These are phyloP conservation scores for Sugiyamaella paludigena DNA, from an alignment of 1,139 yeast species.

Conservation along the genomic window DNA sequence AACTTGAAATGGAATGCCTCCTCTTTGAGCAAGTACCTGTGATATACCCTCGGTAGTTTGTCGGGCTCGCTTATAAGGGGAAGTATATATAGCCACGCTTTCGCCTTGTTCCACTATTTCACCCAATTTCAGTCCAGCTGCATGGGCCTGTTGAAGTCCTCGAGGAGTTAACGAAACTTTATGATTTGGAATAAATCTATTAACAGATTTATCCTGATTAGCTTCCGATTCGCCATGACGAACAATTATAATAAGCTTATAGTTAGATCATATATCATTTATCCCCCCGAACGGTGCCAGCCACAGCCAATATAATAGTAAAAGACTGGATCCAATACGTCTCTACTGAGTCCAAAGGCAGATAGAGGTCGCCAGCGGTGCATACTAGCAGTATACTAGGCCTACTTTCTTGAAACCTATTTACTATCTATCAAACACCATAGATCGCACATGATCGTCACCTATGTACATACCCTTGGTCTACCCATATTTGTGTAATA, in stretches of 20 bases:
- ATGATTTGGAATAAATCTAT: slow-evolving; percentile 75
- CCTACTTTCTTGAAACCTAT: background rate
- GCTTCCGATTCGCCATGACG: slow-evolving; percentile 94
- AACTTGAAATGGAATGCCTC: slow-evolving; percentile 47
- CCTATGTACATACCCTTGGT: slow-evolving; percentile 52
- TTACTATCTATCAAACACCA: background rate
- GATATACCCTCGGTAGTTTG: slow-evolving; percentile 73
- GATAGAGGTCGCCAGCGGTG: no score
- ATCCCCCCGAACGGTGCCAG: background rate
- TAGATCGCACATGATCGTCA: background rate
- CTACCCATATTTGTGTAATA: slow-evolving; percentile 45
- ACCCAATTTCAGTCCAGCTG: slow-evolving; percentile 62
- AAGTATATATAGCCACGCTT: slow-evolving; percentile 64
- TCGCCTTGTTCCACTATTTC: slow-evolving; percentile 52
- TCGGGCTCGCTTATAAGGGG: slow-evolving; percentile 79
- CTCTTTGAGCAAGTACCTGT: slow-evolving; percentile 51
- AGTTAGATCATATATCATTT: slow-evolving; percentile 3
- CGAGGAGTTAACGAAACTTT: slow-evolving; percentile 62
- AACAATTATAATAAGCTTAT: slow-evolving; percentile 65
- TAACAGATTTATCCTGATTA: slow-evolving; percentile 76
- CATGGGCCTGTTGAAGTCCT: slow-evolving; percentile 61
- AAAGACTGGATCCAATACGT: no score
- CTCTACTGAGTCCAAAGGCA: no score
- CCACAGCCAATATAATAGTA: background rate
- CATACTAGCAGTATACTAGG: no score